Evolutionary conservation across 106 monocot genomes (phyloP), one percentile per base, ranked within the genome.

Genomic region (Platanthera zijinensis): DNA sequence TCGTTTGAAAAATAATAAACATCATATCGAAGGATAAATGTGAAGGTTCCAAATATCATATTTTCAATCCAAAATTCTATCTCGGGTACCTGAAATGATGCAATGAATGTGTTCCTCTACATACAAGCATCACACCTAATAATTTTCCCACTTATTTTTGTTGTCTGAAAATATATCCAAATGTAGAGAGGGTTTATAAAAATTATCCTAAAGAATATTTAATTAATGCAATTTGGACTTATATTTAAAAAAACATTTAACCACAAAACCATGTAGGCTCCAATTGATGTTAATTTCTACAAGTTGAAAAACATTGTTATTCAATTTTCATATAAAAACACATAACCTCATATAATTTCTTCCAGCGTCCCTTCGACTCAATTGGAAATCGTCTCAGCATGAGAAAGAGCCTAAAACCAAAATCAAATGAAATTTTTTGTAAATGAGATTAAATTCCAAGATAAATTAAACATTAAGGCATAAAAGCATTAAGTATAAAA

Each of bases 311-410:
- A 56, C 56, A 1, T n/a, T 64, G 21, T 28, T 67, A 30, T 67
- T 39, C 9, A 30, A 67, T 57, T 19, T 11, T 46, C 39, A 74
- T 30, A 39, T 7, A 51, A 25, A 52, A 69, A 66, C 52, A 12
- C 22, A 22, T 8, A 51, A 91, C 91, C 91, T 91, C 91, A 74
- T 88, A 78, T 71, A 91, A 84, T 80, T 91, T 91, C 86, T 91
- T 91, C 75, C 80, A 74, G 48, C 91, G 73, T 51, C 91, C 91
- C 74, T 91, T 91, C 49, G 91, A 91, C 73, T 91, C 88, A 57
- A 91, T 91, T 22, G 91, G 91, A 80, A 91, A 91, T n/a, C 86
- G 78, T 32, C 85, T 84, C 51, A 91, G 82, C 84, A 91, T 84
- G 78, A 72, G 78, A 82, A 91, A 91, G n/a, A 91, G 74, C 79